Evolutionary conservation across 306 rosid genomes (phyloP).

Genomic region (Astragalus membranaceus): DNA sequence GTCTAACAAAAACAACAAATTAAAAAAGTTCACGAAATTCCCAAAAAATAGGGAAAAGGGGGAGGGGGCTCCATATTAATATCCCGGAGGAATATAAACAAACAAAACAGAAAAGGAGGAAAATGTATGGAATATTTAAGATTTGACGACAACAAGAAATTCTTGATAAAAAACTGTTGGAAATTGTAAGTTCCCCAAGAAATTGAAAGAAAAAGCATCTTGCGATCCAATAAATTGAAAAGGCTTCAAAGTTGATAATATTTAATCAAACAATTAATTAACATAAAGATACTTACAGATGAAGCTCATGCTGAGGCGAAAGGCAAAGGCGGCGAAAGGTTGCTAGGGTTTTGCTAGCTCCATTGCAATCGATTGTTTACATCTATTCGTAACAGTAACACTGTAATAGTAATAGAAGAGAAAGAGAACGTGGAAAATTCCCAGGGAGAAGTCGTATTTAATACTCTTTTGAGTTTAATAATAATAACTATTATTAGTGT

Average conservation of each 20-base stretch:
- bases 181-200: neutral
- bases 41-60: neutral
- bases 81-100: constrained; percentile 5
- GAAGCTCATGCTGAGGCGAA: constrained; percentile 5
- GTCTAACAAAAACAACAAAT: neutral
- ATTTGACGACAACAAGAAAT: neutral
- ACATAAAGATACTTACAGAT: constrained; percentile 31
- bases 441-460: neutral
- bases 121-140: neutral
- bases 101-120: neutral
- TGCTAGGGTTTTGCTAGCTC: constrained; percentile 60
- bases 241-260: neutral
- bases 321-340: constrained; percentile 42
- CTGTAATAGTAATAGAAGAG: neutral
- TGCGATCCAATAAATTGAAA: neutral
- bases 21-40: neutral
- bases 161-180: neutral
- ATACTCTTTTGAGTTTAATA: neutral
- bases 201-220: constrained; percentile 12
- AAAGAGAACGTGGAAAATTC: neutral
- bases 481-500: neutral
- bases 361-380: constrained; percentile 27
- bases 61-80: neutral
- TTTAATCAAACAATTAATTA: neutral
- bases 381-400: constrained; percentile 6